Conservation (phyloP, 108 stramenopile genomes). For the Fragilaria crotonensis region DNA sequence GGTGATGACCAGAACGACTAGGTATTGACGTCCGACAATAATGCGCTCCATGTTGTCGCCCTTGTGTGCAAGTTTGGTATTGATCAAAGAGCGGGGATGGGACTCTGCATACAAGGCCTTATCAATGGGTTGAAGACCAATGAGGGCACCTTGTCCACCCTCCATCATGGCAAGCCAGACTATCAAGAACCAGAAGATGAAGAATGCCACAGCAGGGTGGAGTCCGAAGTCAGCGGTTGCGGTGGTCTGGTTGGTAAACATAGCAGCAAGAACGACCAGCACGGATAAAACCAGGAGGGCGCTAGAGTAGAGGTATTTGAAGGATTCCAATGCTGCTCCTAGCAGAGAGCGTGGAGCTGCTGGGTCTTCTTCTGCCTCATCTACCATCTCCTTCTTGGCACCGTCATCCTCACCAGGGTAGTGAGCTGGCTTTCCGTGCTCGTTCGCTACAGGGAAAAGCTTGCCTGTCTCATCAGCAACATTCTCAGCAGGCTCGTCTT, state of each 20-base stretch:
- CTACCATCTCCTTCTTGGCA: background rate
- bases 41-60: no score
- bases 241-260: constrained; percentile 21
- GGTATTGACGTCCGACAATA: constrained; percentile 57
- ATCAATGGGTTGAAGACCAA: constrained; percentile 27
- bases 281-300: constrained; percentile 19
- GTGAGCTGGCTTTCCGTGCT: no score
- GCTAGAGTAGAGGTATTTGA: constrained; percentile 26
- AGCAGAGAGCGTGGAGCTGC: background rate
- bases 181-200: constrained; percentile 29
- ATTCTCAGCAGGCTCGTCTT: no score
- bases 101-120: constrained; percentile 15
- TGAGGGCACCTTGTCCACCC: constrained; percentile 28
- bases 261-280: constrained; percentile 24
- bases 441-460: no score
- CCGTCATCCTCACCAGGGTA: no score
- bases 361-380: background rate
- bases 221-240: constrained; percentile 1
- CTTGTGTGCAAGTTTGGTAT: constrained; percentile 23
- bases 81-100: constrained; percentile 18
- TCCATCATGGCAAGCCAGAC: constrained; percentile 30
- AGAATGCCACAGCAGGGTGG: constrained; percentile 23
- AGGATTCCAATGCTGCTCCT: no score
- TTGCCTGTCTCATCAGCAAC: no score
- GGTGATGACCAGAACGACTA: constrained; percentile 28